Percentiles rank a stretch among this genome's conserved stretches.
phyloP scores from a whole-genome alignment of 805 yeast genomes.

The Yarrowia sp. region DNA sequence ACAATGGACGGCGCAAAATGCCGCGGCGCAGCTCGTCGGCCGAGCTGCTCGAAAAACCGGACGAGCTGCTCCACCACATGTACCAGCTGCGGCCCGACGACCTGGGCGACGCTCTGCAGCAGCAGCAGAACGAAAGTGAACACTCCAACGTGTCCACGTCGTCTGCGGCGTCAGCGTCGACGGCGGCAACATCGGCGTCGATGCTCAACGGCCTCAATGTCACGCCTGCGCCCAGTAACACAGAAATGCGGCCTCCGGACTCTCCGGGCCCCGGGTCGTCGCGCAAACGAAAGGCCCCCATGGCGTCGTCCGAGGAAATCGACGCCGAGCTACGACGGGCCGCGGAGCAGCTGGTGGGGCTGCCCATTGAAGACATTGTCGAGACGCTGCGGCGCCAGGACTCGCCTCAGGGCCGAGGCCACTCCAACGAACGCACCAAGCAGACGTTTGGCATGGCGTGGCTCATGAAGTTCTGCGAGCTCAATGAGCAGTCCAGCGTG shows the following conservation, averaged over 20 bases:
- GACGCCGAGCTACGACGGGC: conserved; percentile 29
- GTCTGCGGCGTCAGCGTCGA: neutral
- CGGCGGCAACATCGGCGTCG: conserved; percentile 4
- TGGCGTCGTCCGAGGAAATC: conserved; percentile 28
- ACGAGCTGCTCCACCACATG: conserved; percentile 10
- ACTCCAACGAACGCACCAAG: conserved; percentile 38
- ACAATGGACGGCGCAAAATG: conserved; percentile 6
- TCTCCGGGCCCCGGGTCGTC: conserved; percentile 8
- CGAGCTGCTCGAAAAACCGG: conserved; percentile 19
- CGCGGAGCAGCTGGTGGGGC: conserved; percentile 28
- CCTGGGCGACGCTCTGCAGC: neutral
- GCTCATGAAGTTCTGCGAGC: conserved; percentile 63
- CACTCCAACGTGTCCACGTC: conserved; percentile 14
- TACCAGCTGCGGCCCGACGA: conserved; percentile 16
- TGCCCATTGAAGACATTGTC: conserved; percentile 31
- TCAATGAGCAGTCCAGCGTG: conserved; percentile 51
- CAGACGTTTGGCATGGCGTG: conserved; percentile 83
- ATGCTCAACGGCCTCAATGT: neutral
- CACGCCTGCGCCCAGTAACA: conserved; percentile 4
- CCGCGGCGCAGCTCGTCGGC: conserved; percentile 15
- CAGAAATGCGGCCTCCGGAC: conserved; percentile 3
- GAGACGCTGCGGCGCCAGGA: conserved; percentile 29
- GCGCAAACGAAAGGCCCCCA: conserved; percentile 17
- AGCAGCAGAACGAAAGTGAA: conserved; percentile 2
- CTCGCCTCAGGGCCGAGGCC: conserved; percentile 20